Base-by-base conservation (phyloP, 2,329 filamentous ascomycete species). In the Phaeosphaeriaceae sp. region DNA sequence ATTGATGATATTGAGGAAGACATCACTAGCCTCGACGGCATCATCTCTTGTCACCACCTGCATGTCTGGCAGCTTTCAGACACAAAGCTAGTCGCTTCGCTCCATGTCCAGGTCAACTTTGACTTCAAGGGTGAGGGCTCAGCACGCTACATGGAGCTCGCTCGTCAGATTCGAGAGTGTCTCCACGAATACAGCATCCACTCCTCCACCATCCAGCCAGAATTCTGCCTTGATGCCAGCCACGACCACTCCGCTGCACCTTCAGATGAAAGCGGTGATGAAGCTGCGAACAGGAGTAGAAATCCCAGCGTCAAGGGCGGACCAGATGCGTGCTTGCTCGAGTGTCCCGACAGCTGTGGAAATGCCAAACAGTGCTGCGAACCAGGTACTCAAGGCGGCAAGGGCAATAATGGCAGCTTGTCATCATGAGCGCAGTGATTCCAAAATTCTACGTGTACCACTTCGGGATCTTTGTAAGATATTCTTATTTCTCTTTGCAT, bases 41-140 rank as follows among this genome's bases (percentile, higher is more conserved):
- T 99, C 49, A 83, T 95, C 61, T 93, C 91, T 75, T 97, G 93
- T 73, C 95, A 99, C 79, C 94, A 99, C 77, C 85, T 99, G 22
- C 95, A 99, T 76, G 93, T 99, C 62, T 99, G 95, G 95, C 94
- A 98, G 78, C 86, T 99, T 32, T 97, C 91, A 17, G 94, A 98
- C 75, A 95, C 93, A 53, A 97, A 97, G 82, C 84, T 97, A 32
- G 91, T 99, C 40, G 94, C 95, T 13, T 95, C 91, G 11, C 87
- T 99, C 79, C 95, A 99, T 75, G 90, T 99, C 47, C 93, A 97
- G 77, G 91, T 99, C 22, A 89, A 89, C 49, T 97, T 97, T 76
- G 91, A 94, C 67, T 93, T 97, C 77, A 90, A 93, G 73, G 91
- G 91, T 50, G 88, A 93, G 67, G 90, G 90, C 44, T 87, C 85